Evolutionary conservation across 495 filamentous ascomycete species (phyloP), one percentile per base, ranked within the genome.

Genomic region (Eremomyces bilateralis): DNA sequence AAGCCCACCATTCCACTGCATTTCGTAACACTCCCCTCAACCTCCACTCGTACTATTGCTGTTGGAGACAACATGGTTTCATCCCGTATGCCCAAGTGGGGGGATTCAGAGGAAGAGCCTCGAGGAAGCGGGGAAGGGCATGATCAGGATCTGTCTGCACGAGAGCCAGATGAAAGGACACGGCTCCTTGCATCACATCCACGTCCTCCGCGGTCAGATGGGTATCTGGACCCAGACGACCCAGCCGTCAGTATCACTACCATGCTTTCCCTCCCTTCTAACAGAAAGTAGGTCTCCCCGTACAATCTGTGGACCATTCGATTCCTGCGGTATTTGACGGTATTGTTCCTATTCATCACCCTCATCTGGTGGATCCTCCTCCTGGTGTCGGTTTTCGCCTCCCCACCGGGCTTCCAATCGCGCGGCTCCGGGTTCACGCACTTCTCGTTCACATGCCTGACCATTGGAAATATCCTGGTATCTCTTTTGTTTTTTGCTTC

Each of bases 251-350:
- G 68, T 46, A 17, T 12, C 34, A 17, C 2, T 34, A 11, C 30
- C 12, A 35, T 22, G 25, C 16, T 10, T 33, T 15, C 18, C 15
- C 18, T 20, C 21, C 31, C 4, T 19, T 3, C 25, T 34, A 34
- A 33, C 22, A 30, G n/a, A 15, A 6, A 20, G 10, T 27, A 84
- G 77, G 77, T 95, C 20, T 83, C 88, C 1, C 88, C 88, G 0
- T 92, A 93, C 58, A 97, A 97, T 48, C 71, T 94, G 34, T 91
- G 78, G 71, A 76, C 69, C 40, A 76, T 97, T 24, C 72, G 88
- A 20, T 62, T 76, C 21, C 56, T 85, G 11, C 69, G 81, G 42
- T 75, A 65, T 49, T 46, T 82, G 25, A 79, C 77, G 3, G 64
- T 85, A 37, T 35, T 77, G 33, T 76, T 92, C 45, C 60, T 82